Evolutionary conservation across 768 basidiomycete genomes (phyloP).

Genomic region (Suillus alpinus): DNA sequence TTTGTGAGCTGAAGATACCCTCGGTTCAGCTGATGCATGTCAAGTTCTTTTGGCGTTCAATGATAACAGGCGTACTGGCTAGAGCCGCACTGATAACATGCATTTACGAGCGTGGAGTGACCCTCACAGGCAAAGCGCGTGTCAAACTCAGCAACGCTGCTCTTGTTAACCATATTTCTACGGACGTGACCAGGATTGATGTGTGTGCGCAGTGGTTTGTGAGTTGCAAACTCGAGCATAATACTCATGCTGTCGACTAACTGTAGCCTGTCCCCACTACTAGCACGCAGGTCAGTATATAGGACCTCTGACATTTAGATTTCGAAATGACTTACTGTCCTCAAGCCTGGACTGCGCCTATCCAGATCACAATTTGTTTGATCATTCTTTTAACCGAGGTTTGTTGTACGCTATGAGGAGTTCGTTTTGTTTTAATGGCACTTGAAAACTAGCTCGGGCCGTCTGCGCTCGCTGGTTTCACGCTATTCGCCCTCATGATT

Average conservation of each 20-base stretch:
- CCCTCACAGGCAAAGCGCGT: conserved; percentile 63
- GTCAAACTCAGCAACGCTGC: conserved; percentile 60
- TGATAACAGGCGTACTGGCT: conserved; percentile 62
- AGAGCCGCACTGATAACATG: conserved; percentile 66
- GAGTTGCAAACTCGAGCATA: conserved; percentile 28
- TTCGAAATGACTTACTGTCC: background rate
- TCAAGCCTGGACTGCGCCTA: conserved; percentile 64
- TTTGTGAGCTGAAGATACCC: background rate
- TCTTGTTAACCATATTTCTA: conserved; percentile 61
- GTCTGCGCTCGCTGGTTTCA: conserved; percentile 68
- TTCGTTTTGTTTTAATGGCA: background rate
- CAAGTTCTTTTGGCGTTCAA: conserved; percentile 71
- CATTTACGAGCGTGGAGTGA: conserved; percentile 68
- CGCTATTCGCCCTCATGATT: conserved; percentile 57
- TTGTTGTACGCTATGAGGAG: conserved; percentile 5
- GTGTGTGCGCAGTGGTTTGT: conserved; percentile 72
- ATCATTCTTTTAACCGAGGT: conserved; percentile 58
- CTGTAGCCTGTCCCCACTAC: background rate
- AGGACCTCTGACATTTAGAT: background rate
- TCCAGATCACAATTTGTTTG: conserved; percentile 60
- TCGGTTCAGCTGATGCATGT: background rate
- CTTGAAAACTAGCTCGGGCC: conserved; percentile 52
- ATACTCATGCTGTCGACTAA: background rate
- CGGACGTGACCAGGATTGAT: conserved; percentile 64
- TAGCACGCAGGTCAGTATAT: conserved; percentile 40